Evolutionary conservation across 805 yeast species (phyloP).

Genomic region (Priceomyces melissophilus): DNA sequence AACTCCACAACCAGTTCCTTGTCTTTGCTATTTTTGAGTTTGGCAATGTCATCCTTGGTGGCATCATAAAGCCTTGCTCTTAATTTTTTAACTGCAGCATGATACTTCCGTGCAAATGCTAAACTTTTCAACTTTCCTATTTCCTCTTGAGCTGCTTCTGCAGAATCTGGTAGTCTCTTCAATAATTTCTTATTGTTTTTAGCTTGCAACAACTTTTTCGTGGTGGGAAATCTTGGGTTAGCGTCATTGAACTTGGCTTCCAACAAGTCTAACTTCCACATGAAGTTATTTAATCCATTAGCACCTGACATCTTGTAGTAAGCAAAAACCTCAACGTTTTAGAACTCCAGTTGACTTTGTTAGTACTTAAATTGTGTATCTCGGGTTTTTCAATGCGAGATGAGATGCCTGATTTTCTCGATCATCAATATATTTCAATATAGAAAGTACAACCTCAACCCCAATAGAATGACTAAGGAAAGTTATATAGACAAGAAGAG

Average conservation of each 20-base stretch:
- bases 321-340: neutral
- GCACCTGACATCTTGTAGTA: conserved; percentile 1
- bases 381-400: conserved; percentile 4
- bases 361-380: neutral
- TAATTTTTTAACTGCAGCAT: conserved; percentile 42
- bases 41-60: conserved; percentile 12
- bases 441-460: neutral
- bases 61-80: conserved; percentile 31
- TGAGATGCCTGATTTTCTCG: conserved; percentile 4
- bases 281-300: conserved; percentile 3
- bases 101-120: conserved; percentile 47
- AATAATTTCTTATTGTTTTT: conserved; percentile 41
- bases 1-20: conserved; percentile 17
- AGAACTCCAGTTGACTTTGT: neutral
- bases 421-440: neutral
- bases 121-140: conserved; percentile 45
- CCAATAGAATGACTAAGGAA: conserved; percentile 5
- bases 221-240: conserved; percentile 47
- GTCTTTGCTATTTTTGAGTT: conserved; percentile 7
- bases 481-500: conserved; percentile 7
- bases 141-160: conserved; percentile 42
- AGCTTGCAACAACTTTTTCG: conserved; percentile 45
- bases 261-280: conserved; percentile 54
- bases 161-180: conserved; percentile 36
- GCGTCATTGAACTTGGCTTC: conserved; percentile 46